These are phyloP conservation scores for Solanum gandarillasii DNA, from an alignment of 257 asterid species.

Conservation along the genomic window DNA sequence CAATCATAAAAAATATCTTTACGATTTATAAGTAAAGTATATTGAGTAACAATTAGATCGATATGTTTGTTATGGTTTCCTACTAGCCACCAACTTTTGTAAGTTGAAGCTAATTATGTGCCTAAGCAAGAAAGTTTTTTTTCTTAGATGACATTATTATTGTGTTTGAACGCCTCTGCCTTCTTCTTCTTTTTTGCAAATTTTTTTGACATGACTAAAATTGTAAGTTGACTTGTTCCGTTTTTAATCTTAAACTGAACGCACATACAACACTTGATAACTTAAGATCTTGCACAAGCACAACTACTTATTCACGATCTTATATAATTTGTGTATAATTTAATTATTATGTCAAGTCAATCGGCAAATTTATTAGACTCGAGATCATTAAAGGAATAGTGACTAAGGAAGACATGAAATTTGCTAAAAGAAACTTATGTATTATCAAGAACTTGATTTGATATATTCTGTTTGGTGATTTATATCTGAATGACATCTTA, in stretches of 20 bases:
- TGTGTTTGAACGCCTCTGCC: not conserved
- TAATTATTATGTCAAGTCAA: not conserved
- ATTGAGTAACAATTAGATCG: not conserved
- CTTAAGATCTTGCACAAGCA: not conserved
- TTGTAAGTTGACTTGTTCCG: not conserved
- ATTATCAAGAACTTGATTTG: not conserved
- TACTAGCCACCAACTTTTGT: not conserved
- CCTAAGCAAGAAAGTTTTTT: not conserved
- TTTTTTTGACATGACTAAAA: not conserved
- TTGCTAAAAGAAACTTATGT: not conserved
- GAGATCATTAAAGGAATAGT: no score
- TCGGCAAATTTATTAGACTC: not conserved
- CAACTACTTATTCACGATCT: no score
- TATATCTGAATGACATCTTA: no score
- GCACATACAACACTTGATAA: not conserved
- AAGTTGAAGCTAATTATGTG: not conserved
- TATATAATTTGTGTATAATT: no score
- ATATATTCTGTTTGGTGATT: not conserved
- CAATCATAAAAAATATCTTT: not conserved
- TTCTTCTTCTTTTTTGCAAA: fast-evolving
- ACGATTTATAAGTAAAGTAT: not conserved
- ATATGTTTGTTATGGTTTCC: not conserved
- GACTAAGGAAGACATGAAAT: not conserved
- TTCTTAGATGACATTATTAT: not conserved
- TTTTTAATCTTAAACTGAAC: no score